Base-by-base conservation (phyloP, 805 yeast genomes). In the Ogataea allantospora region DNA sequence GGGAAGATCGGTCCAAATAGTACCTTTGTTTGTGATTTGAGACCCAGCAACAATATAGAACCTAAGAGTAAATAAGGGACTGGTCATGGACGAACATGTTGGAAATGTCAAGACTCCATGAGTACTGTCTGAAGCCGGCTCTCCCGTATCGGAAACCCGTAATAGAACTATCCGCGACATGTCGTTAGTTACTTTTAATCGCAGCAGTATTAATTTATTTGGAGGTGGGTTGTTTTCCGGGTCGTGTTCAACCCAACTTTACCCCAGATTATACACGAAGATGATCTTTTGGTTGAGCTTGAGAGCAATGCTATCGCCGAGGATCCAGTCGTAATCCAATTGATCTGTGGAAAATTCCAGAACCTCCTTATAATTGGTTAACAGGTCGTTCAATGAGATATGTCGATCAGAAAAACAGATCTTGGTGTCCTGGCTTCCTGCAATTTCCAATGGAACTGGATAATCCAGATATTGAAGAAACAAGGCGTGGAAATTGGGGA, bases 31-130 rank as follows among this genome's bases (percentile, higher is more conserved):
- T 7, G 86, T 68, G 11, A 88, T 75, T 11, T 75, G 72, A 6
- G 91, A 73, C 8, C 95, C 86, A 2, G 96, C 93, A 24, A 81
- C 77, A 42, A 91, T 64, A 38, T 74, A 73, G 43, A 91, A 67
- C 29, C 79, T 69, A 34, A 91, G 65, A 10, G 61, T 53, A 51
- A 70, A 74, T 15, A 75, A 38, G 1, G 68, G 61, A 32, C 66
- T 70, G 2, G 63, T 68, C 1, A 67, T 65, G 3, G 65, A 63
- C 1, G 71, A 68, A 26, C 66, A 47, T 1, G 78, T 60, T 0
- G 82, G 82, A 16, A 76, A 63, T 6, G 74, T 66, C 28, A 76
- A 54, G 3, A 76, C 80, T 3, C 81, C 81, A 34, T 66, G 67
- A 19, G 53, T 51, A 14, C 63, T 63, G 1, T 52, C 53, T 6